Base-by-base conservation (phyloP, 345 rosid genomes). In the Kandelia obovata region DNA sequence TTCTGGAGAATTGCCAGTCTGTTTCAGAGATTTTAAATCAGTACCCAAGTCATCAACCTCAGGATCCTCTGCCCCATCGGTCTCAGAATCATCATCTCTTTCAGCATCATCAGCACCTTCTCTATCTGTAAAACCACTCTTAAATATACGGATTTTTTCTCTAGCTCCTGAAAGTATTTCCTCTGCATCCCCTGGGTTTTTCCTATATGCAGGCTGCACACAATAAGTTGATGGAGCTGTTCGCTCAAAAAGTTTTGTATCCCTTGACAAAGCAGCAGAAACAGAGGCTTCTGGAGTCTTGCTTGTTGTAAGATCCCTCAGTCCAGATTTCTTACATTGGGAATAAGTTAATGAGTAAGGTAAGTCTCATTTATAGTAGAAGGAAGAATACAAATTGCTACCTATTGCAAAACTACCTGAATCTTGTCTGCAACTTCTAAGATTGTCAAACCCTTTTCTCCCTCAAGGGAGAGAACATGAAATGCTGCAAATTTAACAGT, bases 271-370 rank as follows among this genome's bases (percentile, higher is more conserved):
- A 21, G 98, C 96, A 84, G 95, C 98, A 77, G 95, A 84, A 71
- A 92, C 86, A 13, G 96, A 92, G 53, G 98, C 96, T 86, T 92
- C 96, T n/a, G 96, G 98, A 55, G 95, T 92, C 85, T 86, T 90
- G 82, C 98, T 92, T 2, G 95, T 86, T 20, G 95, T 83, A 73
- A 92, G 88, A 85, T 92, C 96, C 77, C 98, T 84, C 74, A 92
- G 80, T 65, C 96, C 98, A 75, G 90, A 92, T 83, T 84, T 90
- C 98, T 92, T 21, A 59, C 19, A 72, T 69, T 65, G 72, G 56
- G 21, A 62, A 19, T 30, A 66, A 49, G 35, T 39, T 5, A 72
- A 47, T 53, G 61, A 26, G 53, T 59, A 31, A n/a, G 13, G 72
- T 13, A 55, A 27, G 46, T 32, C 31, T 5, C 30, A 66, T 64